Base-by-base conservation (phyloP, 371 early-diverging fungal species). In the Batkoa obscura region DNA sequence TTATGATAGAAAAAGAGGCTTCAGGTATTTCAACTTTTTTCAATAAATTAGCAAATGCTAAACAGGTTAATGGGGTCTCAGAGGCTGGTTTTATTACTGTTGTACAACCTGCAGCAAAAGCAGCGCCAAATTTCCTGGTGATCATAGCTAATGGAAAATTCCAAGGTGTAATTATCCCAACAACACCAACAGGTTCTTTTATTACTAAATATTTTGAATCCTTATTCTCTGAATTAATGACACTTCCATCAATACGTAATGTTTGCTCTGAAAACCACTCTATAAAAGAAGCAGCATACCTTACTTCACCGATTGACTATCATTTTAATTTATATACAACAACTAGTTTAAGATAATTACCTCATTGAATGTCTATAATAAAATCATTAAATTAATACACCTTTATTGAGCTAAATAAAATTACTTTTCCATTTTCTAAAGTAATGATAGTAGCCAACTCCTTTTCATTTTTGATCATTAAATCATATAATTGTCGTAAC, bases 131-230 rank as follows among this genome's bases (percentile, higher is more conserved):
- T 62, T 93, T 93, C 55, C 93, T 79, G 0, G 90, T 82, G 8
- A 88, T 73, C 91, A 93, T 90, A 15, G 94, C 94, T 60, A 65
- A 75, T 10, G 92, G 94, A 64, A 93, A 93, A 63, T 93, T 93
- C 86, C 88, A 93, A n/a, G 94, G 94, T 2, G 91, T 90, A 43
- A 93, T 80, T 34, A 89, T 68, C 31, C 83, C 86, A 6, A 76
- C 82, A 13, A 88, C 86, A 51, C 94, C 94, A 13, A 90, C 72
- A 0, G 94, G 88, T 62, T 88, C 87, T 57, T 79, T 76, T 56
- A 86, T 71, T 17, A 81, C 74, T 38, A 89, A 41, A 58, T 79
- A 70, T 2, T 86, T 79, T 46, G 79, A 71, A 43, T 61, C 60
- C 30, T 63, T 63, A 23, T 60, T 62, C 36, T 74, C 75, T 13